phyloP scores from a whole-genome alignment of 2,329 filamentous ascomycete species.

The Aurifilum marmelostoma region DNA sequence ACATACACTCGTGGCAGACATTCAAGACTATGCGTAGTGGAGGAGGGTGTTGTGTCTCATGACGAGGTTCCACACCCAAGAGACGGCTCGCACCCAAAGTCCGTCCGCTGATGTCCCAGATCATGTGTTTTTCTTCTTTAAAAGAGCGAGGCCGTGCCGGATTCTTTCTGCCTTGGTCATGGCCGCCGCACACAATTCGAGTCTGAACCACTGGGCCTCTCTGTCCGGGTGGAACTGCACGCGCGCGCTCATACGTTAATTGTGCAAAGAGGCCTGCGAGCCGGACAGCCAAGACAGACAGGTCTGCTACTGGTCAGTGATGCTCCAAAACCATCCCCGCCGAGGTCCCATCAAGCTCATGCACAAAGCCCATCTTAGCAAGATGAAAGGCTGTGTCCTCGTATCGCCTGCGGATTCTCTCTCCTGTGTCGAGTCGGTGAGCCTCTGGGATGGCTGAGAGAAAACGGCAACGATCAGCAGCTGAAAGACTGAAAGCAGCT shows the following conservation, averaged over 20 bases:
- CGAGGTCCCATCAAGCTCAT: conserved; percentile 4
- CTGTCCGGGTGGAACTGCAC: not conserved
- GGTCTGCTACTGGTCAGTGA: not conserved
- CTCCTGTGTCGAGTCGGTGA: not conserved
- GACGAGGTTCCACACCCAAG: not conserved
- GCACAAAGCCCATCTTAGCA: conserved; percentile 2
- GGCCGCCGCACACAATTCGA: not conserved
- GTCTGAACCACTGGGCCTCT: not conserved
- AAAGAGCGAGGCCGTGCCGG: not conserved
- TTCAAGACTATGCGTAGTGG: not conserved
- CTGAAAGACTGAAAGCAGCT: not conserved
- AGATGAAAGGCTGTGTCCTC: not conserved
- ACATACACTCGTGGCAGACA: not conserved
- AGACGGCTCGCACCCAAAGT: not conserved
- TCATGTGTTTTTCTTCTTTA: not conserved
- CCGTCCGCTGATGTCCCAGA: not conserved
- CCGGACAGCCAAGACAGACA: not conserved
- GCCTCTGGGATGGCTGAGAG: not conserved
- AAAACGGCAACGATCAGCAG: conserved; percentile 14
- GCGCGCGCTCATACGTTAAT: not conserved
- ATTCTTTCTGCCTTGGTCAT: not conserved
- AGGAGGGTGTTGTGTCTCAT: not conserved
- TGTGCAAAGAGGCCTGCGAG: not conserved
- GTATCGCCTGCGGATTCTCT: conserved; percentile 1
- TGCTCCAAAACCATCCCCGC: not conserved